Evolutionary conservation across 495 filamentous ascomycete species (phyloP).

Genomic region (Penicillium malachiteum): DNA sequence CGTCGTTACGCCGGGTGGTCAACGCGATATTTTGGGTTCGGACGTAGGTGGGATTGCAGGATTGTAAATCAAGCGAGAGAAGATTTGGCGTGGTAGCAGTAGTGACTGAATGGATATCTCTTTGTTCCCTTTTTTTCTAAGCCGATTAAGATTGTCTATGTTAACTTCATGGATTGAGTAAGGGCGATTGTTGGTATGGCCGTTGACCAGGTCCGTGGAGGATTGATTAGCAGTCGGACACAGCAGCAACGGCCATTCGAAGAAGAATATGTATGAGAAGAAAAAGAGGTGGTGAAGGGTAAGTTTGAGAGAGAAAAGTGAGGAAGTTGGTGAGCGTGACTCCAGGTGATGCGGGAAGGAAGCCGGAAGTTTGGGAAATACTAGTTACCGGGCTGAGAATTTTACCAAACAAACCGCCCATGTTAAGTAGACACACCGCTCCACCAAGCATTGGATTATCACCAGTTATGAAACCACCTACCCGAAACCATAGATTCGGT

Average conservation of each 20-base stretch:
- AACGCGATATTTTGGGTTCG: neutral
- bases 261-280: conserved; percentile 2
- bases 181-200: conserved; percentile 16
- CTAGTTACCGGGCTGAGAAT: conserved; percentile 23
- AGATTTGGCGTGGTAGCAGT: neutral
- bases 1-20: conserved; percentile 8
- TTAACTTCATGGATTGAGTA: neutral
- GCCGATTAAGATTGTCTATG: neutral
- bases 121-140: neutral
- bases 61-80: neutral
- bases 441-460: neutral
- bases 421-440: conserved; percentile 18
- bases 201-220: conserved; percentile 24
- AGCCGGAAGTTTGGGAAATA: conserved; percentile 16
- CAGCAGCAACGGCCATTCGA: conserved; percentile 30
- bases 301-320: conserved; percentile 1
- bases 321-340: conserved; percentile 1
- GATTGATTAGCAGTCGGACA: conserved; percentile 24
- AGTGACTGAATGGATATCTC: neutral
- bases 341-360: conserved; percentile 13
- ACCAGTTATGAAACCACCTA: too few relatives aligned
- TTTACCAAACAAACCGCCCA: conserved; percentile 11
- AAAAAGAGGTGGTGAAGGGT: neutral
- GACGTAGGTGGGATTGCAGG: neutral
- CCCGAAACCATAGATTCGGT: too few relatives aligned